Evolutionary conservation across 2,329 filamentous ascomycete genomes (phyloP).

Genomic region (Passalora sequoiae): DNA sequence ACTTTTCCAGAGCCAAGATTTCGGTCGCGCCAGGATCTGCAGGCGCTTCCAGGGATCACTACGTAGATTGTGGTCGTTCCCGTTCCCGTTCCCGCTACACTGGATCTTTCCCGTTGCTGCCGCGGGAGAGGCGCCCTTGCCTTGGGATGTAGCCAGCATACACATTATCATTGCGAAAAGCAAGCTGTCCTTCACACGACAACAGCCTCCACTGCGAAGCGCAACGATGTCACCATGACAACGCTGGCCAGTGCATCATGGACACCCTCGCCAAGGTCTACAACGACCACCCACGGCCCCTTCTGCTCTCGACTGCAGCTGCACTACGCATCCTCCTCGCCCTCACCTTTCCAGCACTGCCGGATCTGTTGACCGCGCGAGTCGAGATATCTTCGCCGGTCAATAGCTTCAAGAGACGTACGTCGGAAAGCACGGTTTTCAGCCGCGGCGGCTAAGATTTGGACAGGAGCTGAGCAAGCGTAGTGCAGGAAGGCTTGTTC

Average conservation of each 20-base stretch:
- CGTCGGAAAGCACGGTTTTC: constrained; percentile 32
- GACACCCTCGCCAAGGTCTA: constrained; percentile 25
- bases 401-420: constrained; percentile 95
- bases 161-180: too few species aligned
- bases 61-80: too few species aligned
- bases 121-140: too few species aligned
- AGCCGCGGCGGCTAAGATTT: constrained; percentile 12
- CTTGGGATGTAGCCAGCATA: too few species aligned
- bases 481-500: constrained; percentile 94
- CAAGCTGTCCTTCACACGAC: too few species aligned
- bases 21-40: too few species aligned
- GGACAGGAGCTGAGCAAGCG: constrained; percentile 28
- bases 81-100: too few species aligned
- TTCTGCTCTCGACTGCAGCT: constrained; percentile 70
- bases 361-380: constrained; percentile 78
- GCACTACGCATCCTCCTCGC: constrained; percentile 75
- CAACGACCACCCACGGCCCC: constrained; percentile 45
- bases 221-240: constrained; percentile 2
- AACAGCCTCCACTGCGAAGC: too few species aligned
- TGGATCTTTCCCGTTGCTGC: too few species aligned
- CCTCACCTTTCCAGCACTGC: constrained; percentile 72
- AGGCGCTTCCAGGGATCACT: too few species aligned
- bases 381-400: constrained; percentile 97
- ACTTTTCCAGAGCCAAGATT: too few species aligned
- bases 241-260: constrained; percentile 16